Conservation (phyloP, 2,329 filamentous ascomycete genomes). For the Pseudogymnoascus sp. region DNA sequence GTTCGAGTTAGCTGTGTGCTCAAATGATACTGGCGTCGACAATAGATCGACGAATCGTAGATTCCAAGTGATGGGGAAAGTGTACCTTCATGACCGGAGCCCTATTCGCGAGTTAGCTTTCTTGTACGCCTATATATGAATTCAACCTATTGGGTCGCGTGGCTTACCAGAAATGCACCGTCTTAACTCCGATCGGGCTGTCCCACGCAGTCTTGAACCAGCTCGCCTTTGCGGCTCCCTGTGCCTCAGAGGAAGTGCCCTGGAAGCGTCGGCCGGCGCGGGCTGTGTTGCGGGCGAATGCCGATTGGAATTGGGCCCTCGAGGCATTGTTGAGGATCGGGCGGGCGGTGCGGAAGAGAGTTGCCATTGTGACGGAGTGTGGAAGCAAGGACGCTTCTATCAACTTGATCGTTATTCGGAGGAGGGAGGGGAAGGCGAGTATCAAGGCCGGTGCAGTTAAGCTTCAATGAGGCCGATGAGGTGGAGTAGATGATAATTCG, state of each 20-base stretch:
- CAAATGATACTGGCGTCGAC: not conserved
- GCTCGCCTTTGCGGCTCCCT: slow-evolving; percentile 36
- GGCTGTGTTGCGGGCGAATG: slow-evolving; percentile 14
- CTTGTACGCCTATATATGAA: not conserved
- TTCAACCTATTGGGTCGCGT: not conserved
- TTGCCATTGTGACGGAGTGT: slow-evolving; percentile 15
- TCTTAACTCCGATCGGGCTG: slow-evolving; percentile 76
- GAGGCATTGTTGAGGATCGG: slow-evolving; percentile 47
- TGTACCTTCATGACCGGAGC: slow-evolving; percentile 83
- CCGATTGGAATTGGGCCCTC: slow-evolving; percentile 50
- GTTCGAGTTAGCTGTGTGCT: slow-evolving; percentile 15
- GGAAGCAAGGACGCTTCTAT: slow-evolving; percentile 2
- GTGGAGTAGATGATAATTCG: slow-evolving; percentile 5
- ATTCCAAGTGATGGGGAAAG: not conserved
- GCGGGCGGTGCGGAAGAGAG: slow-evolving; percentile 45
- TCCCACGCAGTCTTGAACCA: slow-evolving; percentile 77
- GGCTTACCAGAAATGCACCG: slow-evolving; percentile 91
- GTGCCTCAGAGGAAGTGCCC: slow-evolving; percentile 51
- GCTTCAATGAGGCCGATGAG: not conserved
- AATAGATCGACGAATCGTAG: not conserved
- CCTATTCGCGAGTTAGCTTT: slow-evolving; percentile 40
- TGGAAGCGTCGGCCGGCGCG: slow-evolving; percentile 55
- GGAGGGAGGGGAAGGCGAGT: not conserved
- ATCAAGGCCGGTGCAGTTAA: not conserved
- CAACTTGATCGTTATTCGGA: not conserved